Percentiles rank a stretch among this genome's conserved stretches.
Conservation (phyloP, 768 basidiomycete species). For the Panellus pusillus region DNA sequence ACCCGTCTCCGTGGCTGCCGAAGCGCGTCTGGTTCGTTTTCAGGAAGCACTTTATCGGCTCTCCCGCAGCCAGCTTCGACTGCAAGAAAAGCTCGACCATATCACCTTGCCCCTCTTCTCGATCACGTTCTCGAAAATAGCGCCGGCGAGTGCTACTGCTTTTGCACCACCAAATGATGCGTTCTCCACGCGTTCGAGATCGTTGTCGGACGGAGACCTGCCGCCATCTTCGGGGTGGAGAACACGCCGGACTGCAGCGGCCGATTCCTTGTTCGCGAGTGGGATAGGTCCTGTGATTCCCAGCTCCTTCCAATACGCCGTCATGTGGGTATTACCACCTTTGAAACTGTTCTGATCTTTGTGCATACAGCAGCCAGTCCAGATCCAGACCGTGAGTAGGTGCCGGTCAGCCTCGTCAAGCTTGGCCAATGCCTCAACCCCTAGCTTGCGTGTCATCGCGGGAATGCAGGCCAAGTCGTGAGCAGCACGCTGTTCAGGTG, state of each 20-base stretch:
- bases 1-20: background rate
- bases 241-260: conserved; percentile 2
- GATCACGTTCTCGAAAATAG: conserved; percentile 4
- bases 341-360: conserved; percentile 26
- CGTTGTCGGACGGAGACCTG: conserved; percentile 2
- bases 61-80: background rate
- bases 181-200: background rate
- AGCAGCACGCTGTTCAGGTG: conserved; percentile 9
- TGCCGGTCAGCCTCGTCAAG: conserved; percentile 10
- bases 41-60: background rate
- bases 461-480: conserved; percentile 4
- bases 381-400: conserved; percentile 22
- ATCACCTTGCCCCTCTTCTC: conserved; percentile 11
- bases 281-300: conserved; percentile 1
- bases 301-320: conserved; percentile 11
- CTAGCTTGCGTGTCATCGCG: conserved; percentile 8
- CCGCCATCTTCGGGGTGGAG: background rate
- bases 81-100: conserved; percentile 4
- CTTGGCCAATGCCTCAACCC: conserved; percentile 12
- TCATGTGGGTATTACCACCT: conserved; percentile 18
- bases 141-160: conserved; percentile 1
- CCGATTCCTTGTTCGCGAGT: background rate
- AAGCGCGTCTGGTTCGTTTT: conserved; percentile 1
- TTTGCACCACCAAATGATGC: conserved; percentile 12
- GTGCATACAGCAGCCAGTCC: conserved; percentile 4